Evolutionary conservation across 805 yeast genomes (phyloP).

Genomic region (Torulaspora quercuum): DNA sequence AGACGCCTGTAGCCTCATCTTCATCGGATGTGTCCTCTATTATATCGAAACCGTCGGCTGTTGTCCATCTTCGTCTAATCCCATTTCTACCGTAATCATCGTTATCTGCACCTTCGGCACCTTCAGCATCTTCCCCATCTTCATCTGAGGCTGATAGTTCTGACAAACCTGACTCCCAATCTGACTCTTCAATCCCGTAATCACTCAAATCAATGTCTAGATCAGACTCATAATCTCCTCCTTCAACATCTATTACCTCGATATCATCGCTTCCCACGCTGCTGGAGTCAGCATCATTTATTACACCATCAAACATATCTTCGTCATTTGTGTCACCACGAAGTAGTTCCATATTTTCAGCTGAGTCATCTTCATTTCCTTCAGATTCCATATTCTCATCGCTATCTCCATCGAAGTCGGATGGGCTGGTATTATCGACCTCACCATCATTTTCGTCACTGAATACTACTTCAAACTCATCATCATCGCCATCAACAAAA

Average conservation of each 20-base stretch:
- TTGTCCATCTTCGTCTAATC: conserved; percentile 31
- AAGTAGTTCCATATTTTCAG: conserved; percentile 23
- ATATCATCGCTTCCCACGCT: conserved; percentile 24
- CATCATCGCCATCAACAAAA: conserved; percentile 38
- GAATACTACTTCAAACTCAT: conserved; percentile 35
- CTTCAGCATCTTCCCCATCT: conserved; percentile 35
- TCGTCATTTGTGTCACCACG: conserved; percentile 33
- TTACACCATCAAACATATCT: conserved; percentile 29
- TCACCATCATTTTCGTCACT: conserved; percentile 36
- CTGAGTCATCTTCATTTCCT: conserved; percentile 30
- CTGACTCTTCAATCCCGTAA: conserved; percentile 36
- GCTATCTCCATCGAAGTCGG: conserved; percentile 20
- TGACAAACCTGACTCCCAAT: conserved; percentile 38
- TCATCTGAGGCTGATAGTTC: conserved; percentile 33
- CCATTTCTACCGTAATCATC: conserved; percentile 21
- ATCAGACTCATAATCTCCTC: conserved; percentile 33
- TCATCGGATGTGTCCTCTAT: conserved; percentile 33
- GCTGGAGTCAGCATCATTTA: conserved; percentile 28
- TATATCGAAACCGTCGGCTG: conserved; percentile 31
- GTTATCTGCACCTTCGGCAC: conserved; percentile 26
- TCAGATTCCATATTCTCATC: conserved; percentile 25
- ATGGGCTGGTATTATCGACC: conserved; percentile 24
- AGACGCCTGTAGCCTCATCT: conserved; percentile 32
- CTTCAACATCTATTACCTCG: conserved; percentile 29
- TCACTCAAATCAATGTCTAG: conserved; percentile 36